Percentiles rank a stretch among this genome's conserved stretches.
Conservation (phyloP, 768 basidiomycete genomes). For the Boletus pseudo-olivaceus region DNA sequence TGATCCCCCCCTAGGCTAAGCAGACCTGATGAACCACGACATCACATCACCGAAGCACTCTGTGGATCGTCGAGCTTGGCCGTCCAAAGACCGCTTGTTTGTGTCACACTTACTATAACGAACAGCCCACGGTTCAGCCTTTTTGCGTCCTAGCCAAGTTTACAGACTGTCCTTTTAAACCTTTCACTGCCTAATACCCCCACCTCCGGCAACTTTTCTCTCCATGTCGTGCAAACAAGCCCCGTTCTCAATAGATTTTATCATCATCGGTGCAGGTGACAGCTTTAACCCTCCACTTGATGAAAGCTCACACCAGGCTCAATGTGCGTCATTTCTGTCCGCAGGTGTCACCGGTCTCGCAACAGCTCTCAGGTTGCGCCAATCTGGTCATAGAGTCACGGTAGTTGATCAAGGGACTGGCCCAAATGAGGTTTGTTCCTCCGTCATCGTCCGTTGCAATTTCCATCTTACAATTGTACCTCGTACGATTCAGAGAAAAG, state of each 20-base stretch:
- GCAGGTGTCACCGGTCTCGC: constrained; percentile 53
- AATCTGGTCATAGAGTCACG: constrained; percentile 56
- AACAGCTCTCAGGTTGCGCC: constrained; percentile 52
- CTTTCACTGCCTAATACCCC: neutral
- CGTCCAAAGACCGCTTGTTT: constrained; percentile 20
- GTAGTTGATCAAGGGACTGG: constrained; percentile 52
- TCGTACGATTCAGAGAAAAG: constrained; percentile 29
- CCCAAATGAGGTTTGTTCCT: constrained; percentile 35
- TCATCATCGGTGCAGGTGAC: constrained; percentile 31
- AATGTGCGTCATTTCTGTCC: neutral
- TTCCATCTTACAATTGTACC: neutral
- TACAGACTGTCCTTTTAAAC: neutral
- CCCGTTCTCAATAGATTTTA: constrained; percentile 29
- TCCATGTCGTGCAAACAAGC: constrained; percentile 24
- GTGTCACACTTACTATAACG: neutral
- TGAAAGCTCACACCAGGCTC: neutral
- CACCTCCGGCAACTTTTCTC: neutral
- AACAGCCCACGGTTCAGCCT: neutral
- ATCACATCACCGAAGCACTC: constrained; percentile 8
- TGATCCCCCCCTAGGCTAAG: neutral
- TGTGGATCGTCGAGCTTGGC: neutral
- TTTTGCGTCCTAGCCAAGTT: neutral
- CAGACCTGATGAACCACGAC: constrained; percentile 1
- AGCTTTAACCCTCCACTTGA: neutral
- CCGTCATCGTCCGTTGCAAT: neutral